phyloP scores from a whole-genome alignment of 371 early-diverging fungal species.

The Mortierella sp. region DNA sequence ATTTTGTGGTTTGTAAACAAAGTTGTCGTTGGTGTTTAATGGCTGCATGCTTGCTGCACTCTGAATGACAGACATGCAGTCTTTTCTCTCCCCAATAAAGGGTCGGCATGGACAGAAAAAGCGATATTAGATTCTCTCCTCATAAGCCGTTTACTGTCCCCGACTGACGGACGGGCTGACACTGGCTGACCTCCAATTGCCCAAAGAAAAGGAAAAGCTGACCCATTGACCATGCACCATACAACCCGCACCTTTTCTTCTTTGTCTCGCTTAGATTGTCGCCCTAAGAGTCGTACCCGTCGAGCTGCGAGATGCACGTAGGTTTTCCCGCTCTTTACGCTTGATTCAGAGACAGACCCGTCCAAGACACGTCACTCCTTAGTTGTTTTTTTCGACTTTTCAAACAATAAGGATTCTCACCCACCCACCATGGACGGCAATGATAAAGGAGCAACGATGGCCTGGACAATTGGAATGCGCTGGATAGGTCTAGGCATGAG shows the following conservation, averaged over 20 bases:
- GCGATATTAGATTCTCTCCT: background rate
- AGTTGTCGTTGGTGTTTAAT: background rate
- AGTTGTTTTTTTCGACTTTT: background rate
- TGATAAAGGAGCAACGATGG: background rate
- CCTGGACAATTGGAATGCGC: background rate
- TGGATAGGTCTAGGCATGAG: background rate
- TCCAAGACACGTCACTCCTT: background rate
- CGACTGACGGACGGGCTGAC: background rate
- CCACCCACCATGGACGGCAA: background rate
- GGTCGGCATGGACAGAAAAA: background rate
- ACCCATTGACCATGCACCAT: background rate
- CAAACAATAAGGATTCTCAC: background rate
- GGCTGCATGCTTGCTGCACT: background rate
- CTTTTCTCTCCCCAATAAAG: background rate
- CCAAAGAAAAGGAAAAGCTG: no score
- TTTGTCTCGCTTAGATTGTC: constrained; percentile 31
- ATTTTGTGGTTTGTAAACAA: background rate
- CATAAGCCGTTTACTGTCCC: constrained; percentile 9
- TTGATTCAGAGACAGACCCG: background rate
- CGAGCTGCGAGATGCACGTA: constrained; percentile 56
- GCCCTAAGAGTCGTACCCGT: constrained; percentile 51
- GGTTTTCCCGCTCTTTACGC: constrained; percentile 9
- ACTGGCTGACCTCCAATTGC: background rate
- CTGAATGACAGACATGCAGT: background rate
- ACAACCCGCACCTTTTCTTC: background rate